Evolutionary conservation across 2,329 filamentous ascomycete species (phyloP), one percentile per base, ranked within the genome.

Genomic region (Mycosphaerella arachidis): DNA sequence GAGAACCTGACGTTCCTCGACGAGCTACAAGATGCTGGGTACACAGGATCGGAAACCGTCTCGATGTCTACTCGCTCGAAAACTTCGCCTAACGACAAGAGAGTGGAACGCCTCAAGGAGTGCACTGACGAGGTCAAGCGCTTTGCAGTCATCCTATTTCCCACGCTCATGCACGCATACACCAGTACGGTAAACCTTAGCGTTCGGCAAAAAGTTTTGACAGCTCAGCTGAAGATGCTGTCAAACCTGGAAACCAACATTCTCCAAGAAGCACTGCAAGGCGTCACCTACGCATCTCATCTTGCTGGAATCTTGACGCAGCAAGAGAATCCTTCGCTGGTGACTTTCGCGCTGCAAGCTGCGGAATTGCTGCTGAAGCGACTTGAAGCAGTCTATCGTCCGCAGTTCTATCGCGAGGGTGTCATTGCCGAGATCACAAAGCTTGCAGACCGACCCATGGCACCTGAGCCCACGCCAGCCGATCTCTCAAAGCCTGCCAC

Each of bases 211-310:
- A 97, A 96, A 76, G 94, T 99, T 2, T 82, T 99, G 35, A 91
- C 86, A 20, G 94, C 93, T n/a, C 94, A 99, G 71, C 79, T 97
- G 48, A 97, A 97, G 78, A 97, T 99, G 91, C 83, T 99, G 9
- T 96, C 92, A 12, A 96, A 97, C 66, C 78, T 99, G n/a, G 91
- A 97, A 67, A 86, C 86, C 48, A 81, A 84, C 40, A 91, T 99
- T 54, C 83, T 99, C 4, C 84, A 91, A 62, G 93, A 97, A 68
- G 89, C 93, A 8, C 77, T 99, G 31, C 88, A 88, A 29, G 85
- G 90, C 16, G 92, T 99, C 1, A 91, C 94, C 0, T 99, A 97
- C 74, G 92, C 94, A 2, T 99, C 95, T 0, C 97, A 96, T 73
- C 77, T 99, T 31, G 94, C 94, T 1, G 92, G 93, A 0, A 99